Conservation (phyloP, 1,139 yeast genomes). For the Arxiozyma slooffiae region DNA sequence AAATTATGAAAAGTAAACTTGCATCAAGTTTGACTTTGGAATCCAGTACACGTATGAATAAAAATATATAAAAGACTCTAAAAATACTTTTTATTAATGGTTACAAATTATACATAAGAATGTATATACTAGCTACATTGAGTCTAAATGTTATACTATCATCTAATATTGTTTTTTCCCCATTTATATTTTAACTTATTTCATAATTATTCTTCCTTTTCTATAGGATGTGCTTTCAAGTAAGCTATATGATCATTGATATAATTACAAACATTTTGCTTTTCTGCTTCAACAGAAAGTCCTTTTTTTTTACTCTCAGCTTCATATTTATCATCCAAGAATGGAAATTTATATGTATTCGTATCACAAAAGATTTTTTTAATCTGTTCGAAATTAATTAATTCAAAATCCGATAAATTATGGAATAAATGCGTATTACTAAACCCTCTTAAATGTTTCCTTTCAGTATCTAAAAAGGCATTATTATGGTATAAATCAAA, state of each 20-base stretch:
- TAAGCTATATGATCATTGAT: conserved; percentile 12
- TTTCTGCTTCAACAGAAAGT: neutral
- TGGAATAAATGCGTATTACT: conserved; percentile 6
- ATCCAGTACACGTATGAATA: too few relatives aligned
- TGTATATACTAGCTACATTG: too few relatives aligned
- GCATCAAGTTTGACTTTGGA: too few relatives aligned
- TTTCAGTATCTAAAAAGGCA: conserved; percentile 14
- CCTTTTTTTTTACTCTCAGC: conserved; percentile 6
- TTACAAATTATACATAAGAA: neutral
- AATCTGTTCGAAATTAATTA: conserved; percentile 14
- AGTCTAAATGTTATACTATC: too few relatives aligned
- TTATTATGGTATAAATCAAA: conserved; percentile 37
- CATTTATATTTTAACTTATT: too few relatives aligned
- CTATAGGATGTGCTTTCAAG: conserved; percentile 14
- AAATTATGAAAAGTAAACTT: too few relatives aligned
- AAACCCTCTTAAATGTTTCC: conserved; percentile 25
- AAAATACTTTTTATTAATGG: neutral
- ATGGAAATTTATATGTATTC: conserved; percentile 11
- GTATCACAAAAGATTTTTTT: conserved; percentile 13
- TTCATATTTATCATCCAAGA: conserved; percentile 8
- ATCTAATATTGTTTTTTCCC: too few relatives aligned
- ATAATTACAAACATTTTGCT: conserved; percentile 12
- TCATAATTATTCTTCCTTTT: neutral
- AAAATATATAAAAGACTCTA: neutral
- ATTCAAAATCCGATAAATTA: conserved; percentile 17